Conservation (phyloP, 192 early-diverging fungal species). For the Coemansia javaensis region DNA sequence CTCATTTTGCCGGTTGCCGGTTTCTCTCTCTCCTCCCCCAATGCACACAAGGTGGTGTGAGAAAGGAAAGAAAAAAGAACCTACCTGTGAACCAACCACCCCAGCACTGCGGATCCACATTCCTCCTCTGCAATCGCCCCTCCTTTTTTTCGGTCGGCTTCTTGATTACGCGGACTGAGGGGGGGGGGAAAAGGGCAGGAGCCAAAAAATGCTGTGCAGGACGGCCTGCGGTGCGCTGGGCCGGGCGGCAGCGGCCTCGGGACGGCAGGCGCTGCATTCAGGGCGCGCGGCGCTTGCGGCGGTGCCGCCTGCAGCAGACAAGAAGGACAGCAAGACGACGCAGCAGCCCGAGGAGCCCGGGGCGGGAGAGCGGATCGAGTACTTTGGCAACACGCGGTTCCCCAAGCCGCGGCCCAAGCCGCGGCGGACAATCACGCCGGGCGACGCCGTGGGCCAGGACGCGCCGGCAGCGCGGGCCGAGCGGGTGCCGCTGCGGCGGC, state of each 20-base stretch:
- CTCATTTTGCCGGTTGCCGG: background rate
- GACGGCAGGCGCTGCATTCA: too few relatives aligned
- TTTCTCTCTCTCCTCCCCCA: too few relatives aligned
- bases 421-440: slow-evolving; percentile 39
- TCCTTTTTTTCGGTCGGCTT: too few relatives aligned
- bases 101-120: too few relatives aligned
- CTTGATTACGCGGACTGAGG: too few relatives aligned
- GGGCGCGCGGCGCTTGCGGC: too few relatives aligned
- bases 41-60: too few relatives aligned
- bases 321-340: background rate
- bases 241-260: background rate
- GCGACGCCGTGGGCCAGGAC: slow-evolving; percentile 42
- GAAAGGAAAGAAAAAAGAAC: too few relatives aligned
- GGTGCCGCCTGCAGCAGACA: too few relatives aligned
- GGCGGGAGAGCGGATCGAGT: slow-evolving; percentile 35
- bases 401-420: slow-evolving; percentile 43
- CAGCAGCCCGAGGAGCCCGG: background rate
- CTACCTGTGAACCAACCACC: too few relatives aligned
- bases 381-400: slow-evolving; percentile 48
- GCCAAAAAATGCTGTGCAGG: background rate
- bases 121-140: too few relatives aligned
- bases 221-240: background rate
- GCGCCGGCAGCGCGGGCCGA: slow-evolving; percentile 18
- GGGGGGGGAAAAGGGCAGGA: too few relatives aligned
- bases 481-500: slow-evolving; percentile 11